phyloP scores from a whole-genome alignment of 441 rosid genomes.

The Macaranga tanarius region DNA sequence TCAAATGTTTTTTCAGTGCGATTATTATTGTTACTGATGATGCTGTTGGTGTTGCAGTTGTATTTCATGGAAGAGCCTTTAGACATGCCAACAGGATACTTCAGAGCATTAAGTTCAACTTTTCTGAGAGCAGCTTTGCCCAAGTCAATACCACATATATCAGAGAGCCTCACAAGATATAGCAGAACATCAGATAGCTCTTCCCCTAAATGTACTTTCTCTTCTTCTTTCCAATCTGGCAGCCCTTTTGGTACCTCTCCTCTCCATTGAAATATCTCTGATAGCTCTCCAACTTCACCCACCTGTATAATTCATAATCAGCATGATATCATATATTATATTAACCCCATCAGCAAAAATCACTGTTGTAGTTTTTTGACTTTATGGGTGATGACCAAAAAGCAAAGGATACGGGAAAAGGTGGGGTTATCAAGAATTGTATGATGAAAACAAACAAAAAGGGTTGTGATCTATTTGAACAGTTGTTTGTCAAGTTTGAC shows the following conservation, averaged over 20 bases:
- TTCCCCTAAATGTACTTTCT: constrained; percentile 78
- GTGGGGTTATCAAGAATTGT: constrained; percentile 5
- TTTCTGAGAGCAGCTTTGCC: constrained; percentile 85
- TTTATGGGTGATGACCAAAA: background rate
- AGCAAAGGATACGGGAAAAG: background rate
- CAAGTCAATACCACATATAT: constrained; percentile 71
- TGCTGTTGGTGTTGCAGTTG: constrained; percentile 5
- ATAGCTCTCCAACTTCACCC: constrained; percentile 87
- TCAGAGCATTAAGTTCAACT: constrained; percentile 69
- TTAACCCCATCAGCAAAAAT: background rate
- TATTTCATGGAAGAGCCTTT: constrained; percentile 27
- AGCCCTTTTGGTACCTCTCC: constrained; percentile 88
- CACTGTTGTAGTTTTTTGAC: background rate
- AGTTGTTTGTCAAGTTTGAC: constrained; percentile 19
- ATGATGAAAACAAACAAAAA: constrained; percentile 3
- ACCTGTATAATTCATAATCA: constrained; percentile 41
- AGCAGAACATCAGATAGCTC: constrained; percentile 87
- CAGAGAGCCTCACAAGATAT: constrained; percentile 83
- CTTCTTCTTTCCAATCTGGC: constrained; percentile 84
- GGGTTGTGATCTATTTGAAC: constrained; percentile 14
- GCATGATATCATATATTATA: too few relatives aligned
- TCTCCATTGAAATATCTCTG: constrained; percentile 96
- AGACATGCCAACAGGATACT: constrained; percentile 55
- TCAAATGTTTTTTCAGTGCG: constrained; percentile 7
- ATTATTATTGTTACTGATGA: background rate